Evolutionary conservation across 2,329 filamentous ascomycete genomes (phyloP).

Genomic region (Tolypocladium nubicola): DNA sequence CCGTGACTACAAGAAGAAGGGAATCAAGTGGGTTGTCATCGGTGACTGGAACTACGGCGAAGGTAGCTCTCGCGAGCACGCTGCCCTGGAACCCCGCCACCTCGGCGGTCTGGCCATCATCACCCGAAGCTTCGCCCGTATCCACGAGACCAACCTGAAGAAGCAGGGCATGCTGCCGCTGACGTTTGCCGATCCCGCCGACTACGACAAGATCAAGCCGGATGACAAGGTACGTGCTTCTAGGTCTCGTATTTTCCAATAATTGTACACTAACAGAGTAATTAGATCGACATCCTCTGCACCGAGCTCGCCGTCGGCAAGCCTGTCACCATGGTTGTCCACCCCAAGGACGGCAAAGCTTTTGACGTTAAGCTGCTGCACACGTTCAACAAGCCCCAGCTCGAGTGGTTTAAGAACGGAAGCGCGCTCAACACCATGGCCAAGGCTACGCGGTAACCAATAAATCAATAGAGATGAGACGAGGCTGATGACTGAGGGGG

Average conservation of each 20-base stretch:
- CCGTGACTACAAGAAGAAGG: conserved; percentile 66
- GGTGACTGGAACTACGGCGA: conserved; percentile 99
- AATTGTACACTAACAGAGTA: background rate
- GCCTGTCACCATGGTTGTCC: conserved; percentile 83
- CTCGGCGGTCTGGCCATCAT: conserved; percentile 96
- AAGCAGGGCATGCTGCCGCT: conserved; percentile 99
- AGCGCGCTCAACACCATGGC: conserved; percentile 98
- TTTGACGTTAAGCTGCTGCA: conserved; percentile 82
- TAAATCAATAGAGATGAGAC: conserved; percentile 5
- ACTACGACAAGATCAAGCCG: conserved; percentile 94
- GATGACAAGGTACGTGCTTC: conserved; percentile 61
- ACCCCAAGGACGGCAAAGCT: conserved; percentile 74
- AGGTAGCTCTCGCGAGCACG: conserved; percentile 80
- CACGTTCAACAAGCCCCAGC: conserved; percentile 96
- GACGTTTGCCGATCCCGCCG: conserved; percentile 85
- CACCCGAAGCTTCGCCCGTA: conserved; percentile 91
- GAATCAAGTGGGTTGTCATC: conserved; percentile 80
- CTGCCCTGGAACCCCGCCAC: conserved; percentile 79
- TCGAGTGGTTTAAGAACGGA: conserved; percentile 99
- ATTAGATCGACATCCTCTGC: conserved; percentile 71
- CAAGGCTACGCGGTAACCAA: conserved; percentile 41
- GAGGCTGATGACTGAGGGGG: background rate
- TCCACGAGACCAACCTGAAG: conserved; percentile 99
- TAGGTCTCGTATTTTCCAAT: background rate
- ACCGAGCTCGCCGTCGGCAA: conserved; percentile 87